Conservation (phyloP, 495 filamentous ascomycete species). For the Sporormia fimetaria region DNA sequence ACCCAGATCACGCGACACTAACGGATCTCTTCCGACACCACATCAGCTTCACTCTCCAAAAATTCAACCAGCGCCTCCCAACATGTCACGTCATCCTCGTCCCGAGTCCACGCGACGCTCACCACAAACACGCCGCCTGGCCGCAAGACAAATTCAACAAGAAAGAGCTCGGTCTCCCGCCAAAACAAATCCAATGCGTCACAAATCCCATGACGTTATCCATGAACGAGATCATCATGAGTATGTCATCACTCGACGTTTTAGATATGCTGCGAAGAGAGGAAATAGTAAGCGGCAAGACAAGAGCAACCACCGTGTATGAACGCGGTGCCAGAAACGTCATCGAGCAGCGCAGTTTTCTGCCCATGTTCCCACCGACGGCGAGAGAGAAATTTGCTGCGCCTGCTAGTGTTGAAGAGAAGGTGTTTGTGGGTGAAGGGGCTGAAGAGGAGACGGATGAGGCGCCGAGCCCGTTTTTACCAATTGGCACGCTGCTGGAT, state of each 20-base stretch:
- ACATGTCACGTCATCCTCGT: conserved; percentile 69
- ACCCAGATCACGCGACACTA: conserved; percentile 66
- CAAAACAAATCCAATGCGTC: conserved; percentile 54
- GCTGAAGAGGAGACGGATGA: conserved; percentile 35
- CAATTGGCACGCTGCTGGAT: conserved; percentile 65
- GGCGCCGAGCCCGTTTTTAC: conserved; percentile 37
- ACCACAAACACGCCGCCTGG: conserved; percentile 70
- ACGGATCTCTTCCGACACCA: conserved; percentile 71
- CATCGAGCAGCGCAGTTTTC: conserved; percentile 80
- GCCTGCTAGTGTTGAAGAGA: conserved; percentile 6
- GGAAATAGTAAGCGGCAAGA: conserved; percentile 53
- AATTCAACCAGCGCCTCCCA: conserved; percentile 55
- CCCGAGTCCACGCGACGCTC: conserved; percentile 74
- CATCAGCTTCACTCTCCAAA: conserved; percentile 55
- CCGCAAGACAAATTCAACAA: conserved; percentile 72
- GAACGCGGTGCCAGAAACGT: conserved; percentile 59
- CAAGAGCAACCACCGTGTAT: conserved; percentile 47
- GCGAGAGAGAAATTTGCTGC: conserved; percentile 45
- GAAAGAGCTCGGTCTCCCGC: conserved; percentile 63
- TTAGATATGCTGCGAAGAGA: conserved; percentile 68
- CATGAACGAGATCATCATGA: conserved; percentile 73
- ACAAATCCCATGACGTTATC: conserved; percentile 80
- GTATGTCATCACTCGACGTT: conserved; percentile 71
- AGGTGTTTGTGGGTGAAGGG: conserved; percentile 12
- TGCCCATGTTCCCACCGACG: conserved; percentile 73